A percentile compares a stretch with the other conserved stretches of the same genome.
Conservation (phyloP, 306 rosid genomes). For the Quercus parvula region DNA sequence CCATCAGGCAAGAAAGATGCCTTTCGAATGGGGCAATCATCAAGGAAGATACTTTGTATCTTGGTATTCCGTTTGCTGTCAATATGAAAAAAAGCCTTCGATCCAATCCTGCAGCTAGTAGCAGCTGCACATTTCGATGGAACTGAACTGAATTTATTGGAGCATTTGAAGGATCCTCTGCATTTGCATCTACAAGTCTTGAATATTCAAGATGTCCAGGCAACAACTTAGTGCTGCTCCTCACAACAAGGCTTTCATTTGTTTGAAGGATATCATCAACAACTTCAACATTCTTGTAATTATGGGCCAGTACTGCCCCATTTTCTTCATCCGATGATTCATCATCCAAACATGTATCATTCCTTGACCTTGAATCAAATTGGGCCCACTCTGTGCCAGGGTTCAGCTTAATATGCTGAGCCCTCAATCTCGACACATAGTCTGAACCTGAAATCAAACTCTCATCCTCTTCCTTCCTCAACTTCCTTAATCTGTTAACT, state of each 20-base stretch:
- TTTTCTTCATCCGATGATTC: constrained; percentile 72
- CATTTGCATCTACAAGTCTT: too few relatives aligned
- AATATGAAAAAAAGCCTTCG: constrained; percentile 71
- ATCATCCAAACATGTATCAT: constrained; percentile 31
- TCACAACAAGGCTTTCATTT: too few relatives aligned
- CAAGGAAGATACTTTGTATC: constrained; percentile 60
- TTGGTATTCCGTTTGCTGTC: constrained; percentile 50
- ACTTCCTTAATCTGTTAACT: constrained; percentile 73
- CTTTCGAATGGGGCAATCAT: constrained; percentile 70
- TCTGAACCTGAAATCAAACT: constrained; percentile 64
- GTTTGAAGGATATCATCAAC: too few relatives aligned
- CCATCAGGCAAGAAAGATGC: constrained; percentile 90
- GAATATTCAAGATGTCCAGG: too few relatives aligned
- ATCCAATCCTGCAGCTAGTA: constrained; percentile 83
- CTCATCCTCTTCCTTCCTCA: constrained; percentile 86
- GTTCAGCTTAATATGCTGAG: constrained; percentile 80
- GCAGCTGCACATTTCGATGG: constrained; percentile 75
- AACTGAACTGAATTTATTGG: constrained; percentile 78
- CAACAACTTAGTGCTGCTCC: too few relatives aligned
- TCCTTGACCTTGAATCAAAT: constrained; percentile 33
- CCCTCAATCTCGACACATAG: constrained; percentile 83
- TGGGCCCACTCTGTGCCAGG: constrained; percentile 84
- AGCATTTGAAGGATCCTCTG: constrained; percentile 63
- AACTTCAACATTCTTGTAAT: too few relatives aligned
- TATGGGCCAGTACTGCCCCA: constrained; percentile 29